Evolutionary conservation across 2,329 filamentous ascomycete genomes (phyloP).

Genomic region (Fusarium buharicum): DNA sequence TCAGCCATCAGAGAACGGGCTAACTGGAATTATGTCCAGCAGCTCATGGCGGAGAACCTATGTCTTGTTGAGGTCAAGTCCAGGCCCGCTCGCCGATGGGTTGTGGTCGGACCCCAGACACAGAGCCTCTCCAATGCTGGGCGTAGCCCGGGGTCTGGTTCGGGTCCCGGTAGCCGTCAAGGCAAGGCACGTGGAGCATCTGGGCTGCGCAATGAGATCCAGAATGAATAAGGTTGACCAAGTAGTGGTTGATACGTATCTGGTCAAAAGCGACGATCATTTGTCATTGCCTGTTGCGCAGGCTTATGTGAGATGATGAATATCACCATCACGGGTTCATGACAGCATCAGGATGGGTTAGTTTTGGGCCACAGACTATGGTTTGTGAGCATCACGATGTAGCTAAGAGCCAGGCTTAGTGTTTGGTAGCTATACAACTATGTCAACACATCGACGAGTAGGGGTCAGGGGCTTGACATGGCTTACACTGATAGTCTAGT

Average conservation of each 20-base stretch:
- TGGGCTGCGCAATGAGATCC: constrained; percentile 27
- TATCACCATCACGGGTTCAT: not conserved
- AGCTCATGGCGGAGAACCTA: constrained; percentile 34
- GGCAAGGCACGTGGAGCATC: constrained; percentile 8
- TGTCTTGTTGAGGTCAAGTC: constrained; percentile 39
- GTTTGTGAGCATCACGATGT: not conserved
- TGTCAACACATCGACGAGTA: not conserved
- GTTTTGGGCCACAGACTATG: not conserved
- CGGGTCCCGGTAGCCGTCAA: constrained; percentile 12
- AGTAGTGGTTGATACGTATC: not conserved
- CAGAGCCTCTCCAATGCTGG: not conserved
- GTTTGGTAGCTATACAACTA: not conserved
- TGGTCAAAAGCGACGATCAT: not conserved
- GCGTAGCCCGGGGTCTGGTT: not conserved
- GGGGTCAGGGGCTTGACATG: not conserved
- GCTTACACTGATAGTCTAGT: constrained; percentile 5
- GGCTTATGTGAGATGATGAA: constrained; percentile 3
- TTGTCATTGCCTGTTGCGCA: not conserved
- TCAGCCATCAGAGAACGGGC: constrained; percentile 10
- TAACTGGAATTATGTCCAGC: constrained; percentile 31
- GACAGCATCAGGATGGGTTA: not conserved
- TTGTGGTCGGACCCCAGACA: constrained; percentile 12
- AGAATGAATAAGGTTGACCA: not conserved
- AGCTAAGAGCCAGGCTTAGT: not conserved
- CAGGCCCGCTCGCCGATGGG: constrained; percentile 30